Conservation (phyloP, 2,329 filamentous ascomycete genomes). For the Penicillium sp. region DNA sequence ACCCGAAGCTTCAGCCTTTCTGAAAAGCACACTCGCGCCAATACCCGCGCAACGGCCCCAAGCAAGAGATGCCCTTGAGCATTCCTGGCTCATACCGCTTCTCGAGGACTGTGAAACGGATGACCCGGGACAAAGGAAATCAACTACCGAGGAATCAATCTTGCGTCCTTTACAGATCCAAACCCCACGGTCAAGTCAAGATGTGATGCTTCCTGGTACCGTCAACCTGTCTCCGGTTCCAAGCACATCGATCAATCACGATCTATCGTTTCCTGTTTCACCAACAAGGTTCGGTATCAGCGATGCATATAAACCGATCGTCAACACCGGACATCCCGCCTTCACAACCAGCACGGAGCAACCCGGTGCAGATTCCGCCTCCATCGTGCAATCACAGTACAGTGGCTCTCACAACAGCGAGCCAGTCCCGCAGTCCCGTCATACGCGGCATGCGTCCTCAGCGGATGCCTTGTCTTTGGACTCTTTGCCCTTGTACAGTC, state of each 20-base stretch:
- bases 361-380: background rate
- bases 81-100: conserved; percentile 5
- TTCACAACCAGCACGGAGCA: background rate
- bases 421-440: background rate
- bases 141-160: background rate
- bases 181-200: background rate
- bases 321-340: conserved; percentile 1
- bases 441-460: conserved; percentile 1
- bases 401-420: conserved; percentile 5
- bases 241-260: background rate
- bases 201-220: conserved; percentile 7
- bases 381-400: conserved; percentile 1
- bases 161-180: background rate
- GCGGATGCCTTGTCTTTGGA: conserved; percentile 1
- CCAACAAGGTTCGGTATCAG: conserved; percentile 1
- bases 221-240: conserved; percentile 2
- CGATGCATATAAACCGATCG: conserved; percentile 5
- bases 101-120: conserved; percentile 6
- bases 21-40: conserved; percentile 2
- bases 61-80: conserved; percentile 6
- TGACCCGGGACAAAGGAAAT: background rate
- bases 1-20: conserved; percentile 3
- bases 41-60: conserved; percentile 1
- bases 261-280: background rate
- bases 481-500: conserved; percentile 2